Evolutionary conservation across 2,329 filamentous ascomycete species (phyloP).

Genomic region (Tolypocladium inflatum): DNA sequence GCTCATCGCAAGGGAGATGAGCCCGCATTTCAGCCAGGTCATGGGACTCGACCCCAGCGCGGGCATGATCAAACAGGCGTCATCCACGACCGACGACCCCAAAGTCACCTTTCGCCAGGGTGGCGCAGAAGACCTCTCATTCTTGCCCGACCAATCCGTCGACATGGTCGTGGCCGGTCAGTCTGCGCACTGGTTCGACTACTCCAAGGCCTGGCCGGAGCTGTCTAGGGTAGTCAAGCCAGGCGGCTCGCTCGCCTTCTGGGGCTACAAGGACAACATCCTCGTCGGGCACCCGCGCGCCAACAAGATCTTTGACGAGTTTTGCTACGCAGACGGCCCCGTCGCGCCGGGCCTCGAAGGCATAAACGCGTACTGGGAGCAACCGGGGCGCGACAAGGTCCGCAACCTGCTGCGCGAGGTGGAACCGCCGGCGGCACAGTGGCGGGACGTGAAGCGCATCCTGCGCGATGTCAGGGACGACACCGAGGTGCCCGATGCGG

Average conservation of each 20-base stretch:
- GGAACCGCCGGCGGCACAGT: conserved; percentile 39
- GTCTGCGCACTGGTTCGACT: conserved; percentile 60
- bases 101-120: conserved; percentile 41
- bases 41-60: conserved; percentile 47
- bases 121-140: conserved; percentile 43
- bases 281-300: conserved; percentile 43
- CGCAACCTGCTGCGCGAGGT: conserved; percentile 41
- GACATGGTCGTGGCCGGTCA: conserved; percentile 45
- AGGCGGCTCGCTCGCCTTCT: conserved; percentile 53
- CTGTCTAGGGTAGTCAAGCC: conserved; percentile 41
- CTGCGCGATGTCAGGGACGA: conserved; percentile 47
- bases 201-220: conserved; percentile 42
- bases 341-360: conserved; percentile 31
- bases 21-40: conserved; percentile 39
- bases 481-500: conserved; percentile 19
- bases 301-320: conserved; percentile 43
- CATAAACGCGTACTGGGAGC: conserved; percentile 52
- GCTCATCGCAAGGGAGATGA: conserved; percentile 43
- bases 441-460: conserved; percentile 40
- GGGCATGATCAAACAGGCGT: conserved; percentile 46
- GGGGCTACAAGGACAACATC: conserved; percentile 57
- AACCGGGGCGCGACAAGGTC: conserved; percentile 47
- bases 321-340: conserved; percentile 41
- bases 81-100: conserved; percentile 24
- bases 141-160: conserved; percentile 36